These are phyloP conservation scores for Atractiella rhizophila DNA, from an alignment of 768 basidiomycete genomes.

Conservation along the genomic window DNA sequence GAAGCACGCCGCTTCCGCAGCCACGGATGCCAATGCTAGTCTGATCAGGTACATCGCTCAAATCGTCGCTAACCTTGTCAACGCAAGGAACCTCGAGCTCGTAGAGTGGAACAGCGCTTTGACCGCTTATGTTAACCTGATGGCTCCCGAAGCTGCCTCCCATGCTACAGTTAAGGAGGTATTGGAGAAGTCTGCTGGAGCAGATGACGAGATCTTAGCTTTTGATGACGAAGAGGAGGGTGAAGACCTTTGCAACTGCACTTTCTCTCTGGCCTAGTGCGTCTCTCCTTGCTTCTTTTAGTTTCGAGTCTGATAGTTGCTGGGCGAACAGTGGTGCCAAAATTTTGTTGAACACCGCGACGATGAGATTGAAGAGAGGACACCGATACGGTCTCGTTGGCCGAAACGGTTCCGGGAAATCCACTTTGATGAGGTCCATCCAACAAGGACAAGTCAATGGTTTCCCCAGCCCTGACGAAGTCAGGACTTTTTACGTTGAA, in stretches of 20 bases:
- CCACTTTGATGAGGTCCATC: conserved; percentile 81
- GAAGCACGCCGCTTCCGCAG: conserved; percentile 22
- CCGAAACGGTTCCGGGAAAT: conserved; percentile 82
- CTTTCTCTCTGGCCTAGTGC: conserved; percentile 92
- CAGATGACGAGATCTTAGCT: conserved; percentile 13
- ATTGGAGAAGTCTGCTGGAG: conserved; percentile 29
- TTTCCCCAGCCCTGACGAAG: conserved; percentile 67
- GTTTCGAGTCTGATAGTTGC: too few relatives aligned
- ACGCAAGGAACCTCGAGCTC: conserved; percentile 21
- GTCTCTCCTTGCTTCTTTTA: conserved; percentile 61
- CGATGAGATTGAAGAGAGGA: conserved; percentile 65
- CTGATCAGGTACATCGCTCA: conserved; percentile 26
- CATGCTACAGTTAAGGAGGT: conserved; percentile 50
- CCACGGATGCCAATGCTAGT: conserved; percentile 11
- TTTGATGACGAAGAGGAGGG: conserved; percentile 29
- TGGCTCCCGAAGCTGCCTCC: conserved; percentile 33
- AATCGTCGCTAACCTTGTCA: conserved; percentile 43
- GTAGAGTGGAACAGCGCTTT: conserved; percentile 19
- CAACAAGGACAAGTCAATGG: conserved; percentile 64
- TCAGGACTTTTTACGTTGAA: conserved; percentile 87
- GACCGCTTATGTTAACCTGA: conserved; percentile 16
- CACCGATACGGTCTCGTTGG: conserved; percentile 87
- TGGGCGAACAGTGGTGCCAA: too few relatives aligned
- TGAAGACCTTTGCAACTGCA: conserved; percentile 71
- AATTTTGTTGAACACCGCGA: conserved; percentile 69